phyloP scores from a whole-genome alignment of 164 flowering plant genomes.

The Protea cynaroides region DNA sequence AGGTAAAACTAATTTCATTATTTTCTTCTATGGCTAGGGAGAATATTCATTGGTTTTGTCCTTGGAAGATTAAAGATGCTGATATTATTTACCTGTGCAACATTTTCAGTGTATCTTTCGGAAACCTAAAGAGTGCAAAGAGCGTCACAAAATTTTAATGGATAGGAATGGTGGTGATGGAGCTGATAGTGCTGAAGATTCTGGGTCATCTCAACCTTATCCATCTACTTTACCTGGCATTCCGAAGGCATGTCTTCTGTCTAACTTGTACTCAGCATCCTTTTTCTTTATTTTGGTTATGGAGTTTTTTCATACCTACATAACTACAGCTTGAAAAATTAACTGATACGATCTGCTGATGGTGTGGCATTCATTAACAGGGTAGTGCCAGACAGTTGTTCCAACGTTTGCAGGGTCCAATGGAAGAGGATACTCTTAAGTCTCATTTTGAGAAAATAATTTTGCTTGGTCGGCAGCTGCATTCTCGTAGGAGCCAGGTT shows the following conservation, averaged over 20 bases:
- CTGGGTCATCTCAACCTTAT: slow-evolving; percentile 92
- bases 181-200: slow-evolving; percentile 96
- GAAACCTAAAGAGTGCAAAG: slow-evolving; percentile 89
- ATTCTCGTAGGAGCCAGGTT: slow-evolving; percentile 48
- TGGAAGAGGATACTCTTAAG: slow-evolving; percentile 67
- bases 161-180: slow-evolving; percentile 81
- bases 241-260: slow-evolving; percentile 61
- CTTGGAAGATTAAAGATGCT: slow-evolving; percentile 1
- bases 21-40: too few species aligned
- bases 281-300: background rate
- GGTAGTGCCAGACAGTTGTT: slow-evolving; percentile 94
- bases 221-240: slow-evolving; percentile 93
- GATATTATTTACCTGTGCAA: background rate
- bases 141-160: slow-evolving; percentile 79
- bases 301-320: background rate
- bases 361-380: slow-evolving; percentile 34
- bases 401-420: slow-evolving; percentile 77
- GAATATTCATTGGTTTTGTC: too few species aligned
- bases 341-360: background rate
- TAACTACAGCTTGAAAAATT: too few species aligned
- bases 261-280: background rate
- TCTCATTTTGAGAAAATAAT: slow-evolving; percentile 76
- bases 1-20: slow-evolving; percentile 39
- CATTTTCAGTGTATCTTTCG: slow-evolving; percentile 68
- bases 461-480: slow-evolving; percentile 47